phyloP scores from a whole-genome alignment of 1,139 yeast genomes.

The Torulaspora globosa region DNA sequence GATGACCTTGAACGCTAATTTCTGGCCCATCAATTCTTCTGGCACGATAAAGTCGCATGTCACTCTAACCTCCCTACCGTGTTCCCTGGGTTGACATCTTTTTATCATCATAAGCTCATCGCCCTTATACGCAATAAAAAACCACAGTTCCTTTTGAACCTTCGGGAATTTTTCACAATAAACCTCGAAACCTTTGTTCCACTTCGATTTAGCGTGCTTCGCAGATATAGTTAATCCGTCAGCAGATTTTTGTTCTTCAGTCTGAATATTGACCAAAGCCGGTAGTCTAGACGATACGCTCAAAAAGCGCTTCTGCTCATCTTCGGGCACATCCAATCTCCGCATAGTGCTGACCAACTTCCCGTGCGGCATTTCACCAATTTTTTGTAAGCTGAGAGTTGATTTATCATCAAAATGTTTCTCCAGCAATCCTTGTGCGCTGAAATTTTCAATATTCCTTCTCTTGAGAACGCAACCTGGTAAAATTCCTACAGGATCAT shows the following conservation, averaged over 20 bases:
- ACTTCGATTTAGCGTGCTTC: slow-evolving; percentile 51
- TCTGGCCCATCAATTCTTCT: slow-evolving; percentile 45
- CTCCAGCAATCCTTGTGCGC: slow-evolving; percentile 29
- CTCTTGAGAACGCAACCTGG: slow-evolving; percentile 60
- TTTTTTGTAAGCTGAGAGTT: slow-evolving; percentile 28
- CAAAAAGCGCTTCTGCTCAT: slow-evolving; percentile 40
- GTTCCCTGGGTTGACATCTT: slow-evolving; percentile 58
- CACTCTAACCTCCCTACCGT: slow-evolving; percentile 44
- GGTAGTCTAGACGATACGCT: slow-evolving; percentile 49
- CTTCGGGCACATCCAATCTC: slow-evolving; percentile 18
- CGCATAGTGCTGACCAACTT: slow-evolving; percentile 16
- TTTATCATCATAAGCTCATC: slow-evolving; percentile 56
- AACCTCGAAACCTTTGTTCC: slow-evolving; percentile 58
- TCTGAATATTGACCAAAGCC: slow-evolving; percentile 29
- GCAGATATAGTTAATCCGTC: slow-evolving; percentile 45
- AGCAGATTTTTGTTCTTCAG: slow-evolving; percentile 37
- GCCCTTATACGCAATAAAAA: slow-evolving; percentile 57
- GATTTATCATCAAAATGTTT: slow-evolving; percentile 3
- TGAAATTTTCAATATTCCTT: slow-evolving; percentile 30
- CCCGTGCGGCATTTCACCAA: slow-evolving; percentile 34
- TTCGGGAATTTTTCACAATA: slow-evolving; percentile 83
- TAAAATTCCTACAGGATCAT: slow-evolving; percentile 60
- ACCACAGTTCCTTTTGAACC: slow-evolving; percentile 93
- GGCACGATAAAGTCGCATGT: slow-evolving; percentile 49
- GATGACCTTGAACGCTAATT: slow-evolving; percentile 47